A percentile compares a stretch with the other conserved stretches of the same genome.
Conservation (phyloP, 2,329 filamentous ascomycete genomes). For the Fusarium papillatum region DNA sequence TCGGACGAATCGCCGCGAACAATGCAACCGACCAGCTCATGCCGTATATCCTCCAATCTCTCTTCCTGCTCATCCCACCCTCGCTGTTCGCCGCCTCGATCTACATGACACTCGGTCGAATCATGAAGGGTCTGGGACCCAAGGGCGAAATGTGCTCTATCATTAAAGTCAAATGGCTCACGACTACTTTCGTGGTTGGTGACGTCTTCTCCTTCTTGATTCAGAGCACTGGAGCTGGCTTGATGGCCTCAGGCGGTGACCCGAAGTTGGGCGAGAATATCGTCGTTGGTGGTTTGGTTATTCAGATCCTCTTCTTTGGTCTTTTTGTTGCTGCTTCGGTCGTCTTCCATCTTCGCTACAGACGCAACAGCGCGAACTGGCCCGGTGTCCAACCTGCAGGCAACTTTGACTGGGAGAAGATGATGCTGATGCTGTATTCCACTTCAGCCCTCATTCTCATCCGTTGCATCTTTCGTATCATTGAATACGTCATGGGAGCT, state of each 20-base stretch:
- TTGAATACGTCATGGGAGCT: constrained; percentile 60
- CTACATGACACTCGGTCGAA: constrained; percentile 59
- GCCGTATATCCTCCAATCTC: constrained; percentile 48
- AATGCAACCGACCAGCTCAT: constrained; percentile 38
- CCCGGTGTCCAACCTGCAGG: not conserved
- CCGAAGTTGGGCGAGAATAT: constrained; percentile 57
- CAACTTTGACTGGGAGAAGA: constrained; percentile 48
- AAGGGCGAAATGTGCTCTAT: constrained; percentile 41
- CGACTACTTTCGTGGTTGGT: constrained; percentile 64
- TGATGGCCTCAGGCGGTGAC: constrained; percentile 41
- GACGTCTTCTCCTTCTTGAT: constrained; percentile 63
- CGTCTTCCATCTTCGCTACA: constrained; percentile 58
- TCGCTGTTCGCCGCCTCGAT: constrained; percentile 57
- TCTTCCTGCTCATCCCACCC: constrained; percentile 50
- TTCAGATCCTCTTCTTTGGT: constrained; percentile 69
- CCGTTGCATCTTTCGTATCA: constrained; percentile 58
- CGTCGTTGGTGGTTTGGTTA: constrained; percentile 65
- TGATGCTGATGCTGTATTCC: constrained; percentile 51
- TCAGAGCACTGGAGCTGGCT: constrained; percentile 56
- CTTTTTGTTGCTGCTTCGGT: constrained; percentile 64
- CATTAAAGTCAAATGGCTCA: constrained; percentile 53
- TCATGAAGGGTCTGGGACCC: constrained; percentile 49
- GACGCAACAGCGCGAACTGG: constrained; percentile 7
- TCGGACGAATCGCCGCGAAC: constrained; percentile 39
- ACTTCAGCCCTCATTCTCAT: constrained; percentile 54